These are phyloP conservation scores for Didymella sp. DNA, from an alignment of 2,329 filamentous ascomycete species.

Conservation along the genomic window DNA sequence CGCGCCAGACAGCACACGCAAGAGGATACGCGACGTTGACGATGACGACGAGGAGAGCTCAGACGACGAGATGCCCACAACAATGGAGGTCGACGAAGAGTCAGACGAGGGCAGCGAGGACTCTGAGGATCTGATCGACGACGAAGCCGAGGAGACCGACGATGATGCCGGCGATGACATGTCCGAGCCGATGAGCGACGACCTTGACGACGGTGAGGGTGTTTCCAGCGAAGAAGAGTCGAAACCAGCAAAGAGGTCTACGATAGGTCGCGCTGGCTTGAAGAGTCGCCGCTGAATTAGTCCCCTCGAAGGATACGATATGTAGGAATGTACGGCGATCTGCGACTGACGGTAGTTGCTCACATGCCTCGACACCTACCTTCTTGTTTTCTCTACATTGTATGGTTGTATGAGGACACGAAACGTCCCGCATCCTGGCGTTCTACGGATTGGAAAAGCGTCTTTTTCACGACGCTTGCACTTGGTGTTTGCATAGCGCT, in stretches of 20 bases:
- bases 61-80: constrained; percentile 64
- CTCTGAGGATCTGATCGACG: constrained; percentile 57
- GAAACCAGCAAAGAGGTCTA: constrained; percentile 45
- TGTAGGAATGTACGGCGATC: constrained; percentile 17
- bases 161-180: constrained; percentile 56
- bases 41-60: constrained; percentile 50
- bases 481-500: constrained; percentile 21
- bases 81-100: constrained; percentile 56
- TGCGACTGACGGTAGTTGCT: constrained; percentile 3
- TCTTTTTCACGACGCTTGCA: constrained; percentile 14
- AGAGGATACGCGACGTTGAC: constrained; percentile 33
- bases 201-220: constrained; percentile 53
- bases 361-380: constrained; percentile 11
- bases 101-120: constrained; percentile 66
- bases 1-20: constrained; percentile 26
- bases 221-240: constrained; percentile 54
- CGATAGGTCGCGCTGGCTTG: constrained; percentile 41
- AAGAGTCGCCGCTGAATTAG: constrained; percentile 37
- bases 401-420: constrained; percentile 11
- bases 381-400: constrained; percentile 9
- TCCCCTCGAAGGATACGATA: constrained; percentile 9
- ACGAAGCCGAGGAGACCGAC: constrained; percentile 59
- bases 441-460: constrained; percentile 18
- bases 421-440: constrained; percentile 14
- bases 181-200: constrained; percentile 56